A percentile compares a stretch with the other conserved stretches of the same genome.
These are phyloP conservation scores for Zarea fungicola DNA, from an alignment of 2,329 filamentous ascomycete genomes.

Conservation along the genomic window DNA sequence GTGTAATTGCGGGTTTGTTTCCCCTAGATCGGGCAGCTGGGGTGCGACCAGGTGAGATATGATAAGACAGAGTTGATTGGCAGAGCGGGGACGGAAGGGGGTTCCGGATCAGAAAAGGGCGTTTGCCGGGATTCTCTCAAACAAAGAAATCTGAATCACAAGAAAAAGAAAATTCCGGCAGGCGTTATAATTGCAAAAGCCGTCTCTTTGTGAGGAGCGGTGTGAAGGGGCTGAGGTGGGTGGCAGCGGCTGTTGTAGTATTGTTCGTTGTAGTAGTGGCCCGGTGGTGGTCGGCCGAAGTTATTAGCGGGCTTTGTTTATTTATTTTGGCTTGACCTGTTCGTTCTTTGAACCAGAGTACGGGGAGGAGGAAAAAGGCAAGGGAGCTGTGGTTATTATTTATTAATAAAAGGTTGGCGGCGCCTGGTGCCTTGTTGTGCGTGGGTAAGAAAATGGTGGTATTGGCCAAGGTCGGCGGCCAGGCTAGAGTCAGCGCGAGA, in stretches of 20 bases:
- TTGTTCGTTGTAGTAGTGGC: neutral
- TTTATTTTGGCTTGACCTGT: neutral
- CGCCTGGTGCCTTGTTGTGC: neutral
- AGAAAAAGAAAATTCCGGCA: neutral
- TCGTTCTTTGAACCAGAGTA: neutral
- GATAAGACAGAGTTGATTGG: constrained; percentile 2
- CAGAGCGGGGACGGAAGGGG: constrained; percentile 3
- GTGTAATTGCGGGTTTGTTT: neutral
- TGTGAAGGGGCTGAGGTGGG: constrained; percentile 5
- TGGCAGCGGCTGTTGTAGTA: neutral
- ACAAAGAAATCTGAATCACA: constrained; percentile 6
- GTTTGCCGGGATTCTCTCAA: neutral
- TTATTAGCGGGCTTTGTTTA: neutral
- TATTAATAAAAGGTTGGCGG: neutral
- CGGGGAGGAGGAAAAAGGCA: too few relatives aligned
- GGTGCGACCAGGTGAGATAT: constrained; percentile 5
- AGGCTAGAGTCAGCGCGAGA: constrained; percentile 6
- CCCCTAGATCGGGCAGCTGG: constrained; percentile 5
- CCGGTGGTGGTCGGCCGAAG: constrained; percentile 5
- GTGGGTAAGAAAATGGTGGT: constrained; percentile 9
- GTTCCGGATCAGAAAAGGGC: neutral
- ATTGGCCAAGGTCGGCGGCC: constrained; percentile 6
- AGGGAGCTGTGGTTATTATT: neutral
- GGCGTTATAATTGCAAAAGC: constrained; percentile 1
- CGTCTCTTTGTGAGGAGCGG: constrained; percentile 4